Evolutionary conservation across 192 early-diverging fungal genomes (phyloP), one percentile per base, ranked within the genome.

Genomic region (Jimgerdemannia lactiflua): DNA sequence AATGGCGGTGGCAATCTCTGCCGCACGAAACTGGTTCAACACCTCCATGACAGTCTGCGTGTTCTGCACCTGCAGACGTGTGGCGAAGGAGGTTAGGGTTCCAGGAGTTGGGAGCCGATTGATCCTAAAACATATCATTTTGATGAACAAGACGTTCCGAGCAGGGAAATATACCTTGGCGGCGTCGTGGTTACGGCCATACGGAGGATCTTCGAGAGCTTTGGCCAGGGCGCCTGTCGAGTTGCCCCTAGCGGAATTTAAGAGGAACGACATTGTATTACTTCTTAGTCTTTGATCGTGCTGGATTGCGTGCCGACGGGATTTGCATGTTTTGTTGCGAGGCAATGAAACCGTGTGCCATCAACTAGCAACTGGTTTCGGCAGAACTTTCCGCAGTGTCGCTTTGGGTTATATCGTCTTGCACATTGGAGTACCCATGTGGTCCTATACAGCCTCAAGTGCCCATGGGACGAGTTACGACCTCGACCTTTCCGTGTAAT

Each of bases 1-100:
- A 63, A 95, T 81, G 65, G 94, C 78, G 29, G 72, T 64, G 40
- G 86, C 70, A 43, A 95, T 90, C 67, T 98, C 96, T 39, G 88
- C 81, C 11, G 90, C 79, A 72, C 91, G 87, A 67, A 90, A 89
- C n/a, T 90, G 87, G 68, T 83, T 84, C 59, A 98, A 80, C 2
- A 95, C 92, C 42, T 96, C 95, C 81, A 94, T 89, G 3, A 98
- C 95, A 9, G 89, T 85, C 80, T 88, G 89, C 19, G 91, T 92
- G 76, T 93, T 94, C 54, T 85, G 83, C 20, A 87, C 87, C 93
- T 94, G 75, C n/a, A 75, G 4, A 67, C 11, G 8, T 44, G 39
- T 20, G 11, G 67, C 40, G 19, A 64, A 39, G 9, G 18, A 14
- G 49, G 2, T 59, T 6, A 6, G 49, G 49, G 6, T 10, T 59